phyloP scores from a whole-genome alignment of 2,329 filamentous ascomycete species.

The Diaporthe sp. region DNA sequence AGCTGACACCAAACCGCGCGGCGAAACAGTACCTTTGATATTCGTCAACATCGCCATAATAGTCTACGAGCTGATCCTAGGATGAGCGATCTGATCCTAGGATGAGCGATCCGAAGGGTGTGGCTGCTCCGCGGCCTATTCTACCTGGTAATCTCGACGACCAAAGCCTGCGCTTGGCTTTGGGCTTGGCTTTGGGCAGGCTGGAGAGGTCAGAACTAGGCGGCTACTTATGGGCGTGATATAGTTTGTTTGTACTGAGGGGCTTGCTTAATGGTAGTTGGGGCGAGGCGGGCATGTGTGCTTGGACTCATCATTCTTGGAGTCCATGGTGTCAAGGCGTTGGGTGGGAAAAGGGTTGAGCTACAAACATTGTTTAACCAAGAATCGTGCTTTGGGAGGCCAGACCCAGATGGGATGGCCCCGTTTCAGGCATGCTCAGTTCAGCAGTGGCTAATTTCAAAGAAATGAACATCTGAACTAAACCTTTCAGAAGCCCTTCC shows the following conservation, averaged over 20 bases:
- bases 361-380: not conserved
- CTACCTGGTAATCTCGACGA: slow-evolving; percentile 7
- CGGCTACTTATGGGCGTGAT: not conserved
- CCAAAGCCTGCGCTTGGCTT: no score
- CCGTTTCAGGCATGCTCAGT: not conserved
- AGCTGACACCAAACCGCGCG: slow-evolving; percentile 12
- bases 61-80: slow-evolving; percentile 81
- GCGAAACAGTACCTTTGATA: slow-evolving; percentile 79
- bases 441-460: not conserved
- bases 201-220: not conserved
- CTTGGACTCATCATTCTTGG: not conserved
- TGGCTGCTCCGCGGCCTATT: not conserved
- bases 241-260: not conserved
- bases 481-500: not conserved
- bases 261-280: not conserved
- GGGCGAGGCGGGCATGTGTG: not conserved
- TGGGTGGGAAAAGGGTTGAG: not conserved
- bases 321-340: slow-evolving; percentile 28
- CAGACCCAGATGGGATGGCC: not conserved
- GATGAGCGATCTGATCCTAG: slow-evolving; percentile 65
- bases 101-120: slow-evolving; percentile 55
- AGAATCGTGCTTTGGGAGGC: not conserved
- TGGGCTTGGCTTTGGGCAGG: no score
- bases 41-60: slow-evolving; percentile 86
- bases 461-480: not conserved